Evolutionary conservation across 257 asterid species (phyloP).

Genomic region (Parsonsia alboflavescens): DNA sequence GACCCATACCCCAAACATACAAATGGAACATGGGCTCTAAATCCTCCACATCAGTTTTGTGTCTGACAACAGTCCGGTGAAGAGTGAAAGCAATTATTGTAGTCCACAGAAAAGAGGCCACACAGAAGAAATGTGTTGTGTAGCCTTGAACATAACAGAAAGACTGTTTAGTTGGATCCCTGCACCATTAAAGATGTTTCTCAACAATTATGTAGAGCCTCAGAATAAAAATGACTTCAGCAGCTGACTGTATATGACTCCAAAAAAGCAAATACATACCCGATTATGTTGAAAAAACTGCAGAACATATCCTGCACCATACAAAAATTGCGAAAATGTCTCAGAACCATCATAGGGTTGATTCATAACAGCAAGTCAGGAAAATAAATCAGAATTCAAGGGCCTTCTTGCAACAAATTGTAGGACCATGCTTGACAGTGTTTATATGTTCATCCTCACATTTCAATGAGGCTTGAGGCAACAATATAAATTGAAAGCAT

Average conservation of each 20-base stretch:
- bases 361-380: background rate
- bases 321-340: constrained; percentile 11
- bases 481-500: background rate
- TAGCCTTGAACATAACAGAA: constrained; percentile 97
- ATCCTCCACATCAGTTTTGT: constrained; percentile 97
- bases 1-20: constrained; percentile 88
- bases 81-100: constrained; percentile 94
- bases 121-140: constrained; percentile 94
- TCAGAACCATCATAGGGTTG: constrained; percentile 2
- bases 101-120: constrained; percentile 96
- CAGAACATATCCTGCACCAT: constrained; percentile 88
- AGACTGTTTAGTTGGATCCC: constrained; percentile 96
- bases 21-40: constrained; percentile 96
- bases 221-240: constrained; percentile 8
- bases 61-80: constrained; percentile 97
- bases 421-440: background rate
- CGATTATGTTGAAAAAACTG: constrained; percentile 95
- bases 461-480: background rate
- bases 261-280: constrained; percentile 42
- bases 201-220: constrained; percentile 4
- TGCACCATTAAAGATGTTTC: constrained; percentile 30
- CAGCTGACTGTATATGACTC: constrained; percentile 10
- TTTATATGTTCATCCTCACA: background rate
- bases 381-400: background rate
- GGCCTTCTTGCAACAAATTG: background rate